Evolutionary conservation across 805 yeast species (phyloP).

Genomic region (Spathaspora girioi): DNA sequence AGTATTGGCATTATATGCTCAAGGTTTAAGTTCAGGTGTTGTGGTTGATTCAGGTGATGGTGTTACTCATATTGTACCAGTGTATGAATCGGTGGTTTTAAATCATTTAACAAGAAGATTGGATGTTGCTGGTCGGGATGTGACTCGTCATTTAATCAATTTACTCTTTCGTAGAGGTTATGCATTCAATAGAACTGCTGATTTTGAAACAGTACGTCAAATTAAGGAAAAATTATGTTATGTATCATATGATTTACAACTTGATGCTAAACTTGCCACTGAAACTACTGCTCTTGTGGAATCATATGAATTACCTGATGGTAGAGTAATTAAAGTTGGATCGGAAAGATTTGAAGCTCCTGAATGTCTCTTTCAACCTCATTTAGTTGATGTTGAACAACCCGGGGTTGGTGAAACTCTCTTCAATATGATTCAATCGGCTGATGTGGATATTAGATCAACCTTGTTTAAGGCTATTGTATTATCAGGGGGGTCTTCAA

Average conservation of each 20-base stretch:
- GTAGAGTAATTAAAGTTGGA: conserved; percentile 89
- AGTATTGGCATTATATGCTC: conserved; percentile 95
- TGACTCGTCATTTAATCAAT: conserved; percentile 91
- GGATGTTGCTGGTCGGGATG: conserved; percentile 98
- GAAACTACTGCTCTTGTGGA: conserved; percentile 96
- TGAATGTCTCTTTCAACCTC: conserved; percentile 95
- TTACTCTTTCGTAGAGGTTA: conserved; percentile 91
- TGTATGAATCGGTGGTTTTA: conserved; percentile 93
- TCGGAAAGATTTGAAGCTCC: conserved; percentile 96
- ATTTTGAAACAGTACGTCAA: conserved; percentile 97
- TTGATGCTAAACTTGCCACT: conserved; percentile 80
- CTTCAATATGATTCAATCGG: conserved; percentile 89
- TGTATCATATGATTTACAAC: conserved; percentile 88
- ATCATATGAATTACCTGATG: conserved; percentile 92
- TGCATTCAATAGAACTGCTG: conserved; percentile 97
- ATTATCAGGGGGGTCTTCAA: conserved; percentile 94
- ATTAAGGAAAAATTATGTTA: conserved; percentile 95
- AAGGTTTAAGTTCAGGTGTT: conserved; percentile 94
- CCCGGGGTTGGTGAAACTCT: conserved; percentile 94
- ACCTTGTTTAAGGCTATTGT: conserved; percentile 89
- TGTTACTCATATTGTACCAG: conserved; percentile 97
- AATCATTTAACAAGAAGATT: conserved; percentile 88
- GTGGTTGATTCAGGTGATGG: conserved; percentile 99
- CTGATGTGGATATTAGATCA: conserved; percentile 90
- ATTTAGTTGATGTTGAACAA: conserved; percentile 91